Base-by-base conservation (phyloP, 2,329 filamentous ascomycete species). In the Colletotrichum filicis region DNA sequence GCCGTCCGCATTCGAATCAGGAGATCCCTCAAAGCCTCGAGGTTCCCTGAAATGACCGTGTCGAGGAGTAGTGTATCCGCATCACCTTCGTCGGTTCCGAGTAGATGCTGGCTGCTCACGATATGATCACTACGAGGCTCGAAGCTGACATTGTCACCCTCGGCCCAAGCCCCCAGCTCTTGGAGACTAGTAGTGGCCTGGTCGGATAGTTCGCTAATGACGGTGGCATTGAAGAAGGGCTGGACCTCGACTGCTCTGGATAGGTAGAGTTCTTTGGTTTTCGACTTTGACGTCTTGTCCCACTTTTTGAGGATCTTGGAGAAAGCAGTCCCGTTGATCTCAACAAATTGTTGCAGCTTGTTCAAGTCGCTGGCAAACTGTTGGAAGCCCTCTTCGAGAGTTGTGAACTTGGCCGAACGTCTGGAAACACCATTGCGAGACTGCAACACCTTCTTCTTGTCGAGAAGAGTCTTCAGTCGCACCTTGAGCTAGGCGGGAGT, bases 241-340 rank as follows among this genome's bases (percentile, higher is more conserved):
- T 98, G 97, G 8, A 98, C 95, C 82, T 99, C 97, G 75, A 99
- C 96, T 9, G 97, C 97, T 73, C 97, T 90, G 11, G 97, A 97
- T 46, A 99, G 91, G 81, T 98, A 99, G 53, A 98, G 90, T 84
- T 98, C 97, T 83, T 99, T 99, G 73, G 97, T 98, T 82, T 96
- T 96, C 64, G 96, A 98, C 88, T 98, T 99, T 77, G 96, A 98
- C 1, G 95, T 98, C 89, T 99, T 99, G 85, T 99, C 97, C 97
- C 97, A 99, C 90, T 99, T 99, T 85, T 99, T 99, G 75, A 99
- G 86, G 73, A 99, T 99, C 83, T 99, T 99, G 32, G 96, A 98
- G 82, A 98, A 98, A 19, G 95, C 97, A 1, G 95, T 98, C 79
- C 97, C 96, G 81, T 99, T 99, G 80, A 98, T 94, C 82, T 98